Evolutionary conservation across 2,329 filamentous ascomycete genomes (phyloP), one percentile per base, ranked within the genome.

Genomic region (Pseudogymnoascus sp.): DNA sequence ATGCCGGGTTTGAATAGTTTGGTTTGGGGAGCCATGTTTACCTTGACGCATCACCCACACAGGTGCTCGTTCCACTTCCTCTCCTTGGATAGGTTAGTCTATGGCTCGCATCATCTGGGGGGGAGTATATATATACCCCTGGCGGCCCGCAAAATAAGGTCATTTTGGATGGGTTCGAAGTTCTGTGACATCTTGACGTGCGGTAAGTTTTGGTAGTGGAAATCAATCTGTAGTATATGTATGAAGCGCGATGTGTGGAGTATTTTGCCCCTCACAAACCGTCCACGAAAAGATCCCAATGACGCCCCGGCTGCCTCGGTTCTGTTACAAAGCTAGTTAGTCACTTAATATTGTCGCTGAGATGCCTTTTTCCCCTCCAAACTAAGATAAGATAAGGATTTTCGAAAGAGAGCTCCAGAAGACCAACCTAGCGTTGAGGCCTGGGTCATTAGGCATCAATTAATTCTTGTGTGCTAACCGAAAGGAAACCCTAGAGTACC

Each of bases 31-130:
- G 5, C 16, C 63, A 47, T 76, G 75, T 38, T 80, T 71, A 93
- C 92, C 92, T 86, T 99, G 94, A 77, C 94, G 90, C 94, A 99
- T 99, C 75, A 99, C 92, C 94, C 94, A 99, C 81, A 95, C 91
- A 64, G 94, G 94, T 66, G 94, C 90, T 67, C 94, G 87, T 77
- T 97, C 92, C 68, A 97, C 90, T 75, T 87, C 87, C 78, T 97
- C 84, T 75, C 93, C 92, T 95, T 72, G 62, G 63, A 63, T 66
- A 63, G 65, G 68, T 71, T 65, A 69, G 66, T 31, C 40, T 62
- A 56, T 60, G 47, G 37, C 47, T 47, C 42, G 33, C 59, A 21
- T 62, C 59, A 47, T 23, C 38, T 21, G 21, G 16, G 23, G 62
- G 33, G 23, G 23, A 33, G 16, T 14, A 16, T 18, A 63, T 62